A percentile compares a stretch with the other conserved stretches of the same genome.
These are phyloP conservation scores for Ogataea neopini DNA, from an alignment of 805 yeast genomes.

Conservation along the genomic window DNA sequence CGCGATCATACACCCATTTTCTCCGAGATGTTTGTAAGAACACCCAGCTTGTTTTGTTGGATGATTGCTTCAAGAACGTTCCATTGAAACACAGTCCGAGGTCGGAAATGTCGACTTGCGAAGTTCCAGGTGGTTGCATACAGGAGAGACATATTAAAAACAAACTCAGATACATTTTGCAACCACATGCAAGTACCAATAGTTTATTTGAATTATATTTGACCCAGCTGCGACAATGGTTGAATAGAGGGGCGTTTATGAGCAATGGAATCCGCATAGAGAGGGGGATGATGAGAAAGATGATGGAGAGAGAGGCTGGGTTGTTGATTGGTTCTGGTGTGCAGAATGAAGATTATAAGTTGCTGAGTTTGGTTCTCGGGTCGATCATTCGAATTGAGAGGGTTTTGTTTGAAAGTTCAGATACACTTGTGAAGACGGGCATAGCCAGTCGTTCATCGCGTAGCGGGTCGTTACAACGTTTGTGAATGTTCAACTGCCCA, in stretches of 20 bases:
- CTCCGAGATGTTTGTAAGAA: neutral
- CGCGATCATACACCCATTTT: constrained; percentile 2
- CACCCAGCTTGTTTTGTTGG: neutral
- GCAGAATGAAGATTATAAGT: neutral
- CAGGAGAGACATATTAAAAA: constrained; percentile 68
- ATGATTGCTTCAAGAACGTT: neutral
- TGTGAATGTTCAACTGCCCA: too few relatives aligned
- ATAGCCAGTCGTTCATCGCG: too few relatives aligned
- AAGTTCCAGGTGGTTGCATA: constrained; percentile 56
- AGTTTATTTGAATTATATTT: constrained; percentile 69
- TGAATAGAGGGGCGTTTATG: constrained; percentile 53
- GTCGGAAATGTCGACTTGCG: constrained; percentile 54
- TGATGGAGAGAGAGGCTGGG: constrained; percentile 53
- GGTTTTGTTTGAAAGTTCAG: neutral
- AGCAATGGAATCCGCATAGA: constrained; percentile 55
- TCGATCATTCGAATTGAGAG: neutral
- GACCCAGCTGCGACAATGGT: constrained; percentile 49
- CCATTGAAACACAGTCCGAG: neutral
- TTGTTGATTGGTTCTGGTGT: neutral
- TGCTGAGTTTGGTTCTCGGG: neutral
- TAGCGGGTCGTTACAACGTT: too few relatives aligned
- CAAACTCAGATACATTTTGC: constrained; percentile 63
- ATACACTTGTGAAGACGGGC: too few relatives aligned
- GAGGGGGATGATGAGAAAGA: constrained; percentile 48
- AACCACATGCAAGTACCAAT: too few relatives aligned